These are phyloP conservation scores for Neurospora sp. DNA, from an alignment of 495 filamentous ascomycete species.

Conservation along the genomic window DNA sequence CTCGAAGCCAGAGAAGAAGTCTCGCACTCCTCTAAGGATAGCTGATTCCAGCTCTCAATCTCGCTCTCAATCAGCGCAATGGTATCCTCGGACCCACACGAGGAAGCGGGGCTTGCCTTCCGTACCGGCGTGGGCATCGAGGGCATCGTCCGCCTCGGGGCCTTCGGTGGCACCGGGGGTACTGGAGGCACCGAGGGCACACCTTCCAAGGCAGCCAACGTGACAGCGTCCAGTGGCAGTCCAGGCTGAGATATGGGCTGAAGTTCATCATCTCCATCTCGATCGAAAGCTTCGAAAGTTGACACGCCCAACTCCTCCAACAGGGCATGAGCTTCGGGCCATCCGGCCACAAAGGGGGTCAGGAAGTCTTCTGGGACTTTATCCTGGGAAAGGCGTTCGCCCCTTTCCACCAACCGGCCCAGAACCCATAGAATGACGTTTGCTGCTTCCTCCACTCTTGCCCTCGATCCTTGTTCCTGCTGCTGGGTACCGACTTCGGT, in stretches of 20 bases:
- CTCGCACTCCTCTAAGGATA: neutral
- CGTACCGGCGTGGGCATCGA: too few species aligned
- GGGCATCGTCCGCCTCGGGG: neutral
- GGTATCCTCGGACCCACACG: neutral
- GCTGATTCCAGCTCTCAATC: neutral
- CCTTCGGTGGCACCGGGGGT: neutral
- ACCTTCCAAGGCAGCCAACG: neutral
- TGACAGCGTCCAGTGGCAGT: neutral
- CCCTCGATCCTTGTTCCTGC: too few species aligned
- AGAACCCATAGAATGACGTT: neutral
- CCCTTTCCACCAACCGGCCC: neutral
- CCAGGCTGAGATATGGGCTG: neutral
- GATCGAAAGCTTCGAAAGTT: neutral
- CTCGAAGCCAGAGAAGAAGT: neutral
- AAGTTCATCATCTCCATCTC: neutral
- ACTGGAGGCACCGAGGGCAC: too few species aligned
- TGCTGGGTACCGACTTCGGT: neutral
- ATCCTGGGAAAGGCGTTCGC: neutral
- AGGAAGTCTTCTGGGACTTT: neutral
- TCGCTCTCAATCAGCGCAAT: neutral
- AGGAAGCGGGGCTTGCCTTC: neutral
- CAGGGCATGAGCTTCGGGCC: neutral
- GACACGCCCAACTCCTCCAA: neutral
- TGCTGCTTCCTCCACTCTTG: neutral
- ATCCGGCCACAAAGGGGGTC: neutral